Conservation (phyloP, 2,329 filamentous ascomycete genomes). For the Clarireedia hainanense region DNA sequence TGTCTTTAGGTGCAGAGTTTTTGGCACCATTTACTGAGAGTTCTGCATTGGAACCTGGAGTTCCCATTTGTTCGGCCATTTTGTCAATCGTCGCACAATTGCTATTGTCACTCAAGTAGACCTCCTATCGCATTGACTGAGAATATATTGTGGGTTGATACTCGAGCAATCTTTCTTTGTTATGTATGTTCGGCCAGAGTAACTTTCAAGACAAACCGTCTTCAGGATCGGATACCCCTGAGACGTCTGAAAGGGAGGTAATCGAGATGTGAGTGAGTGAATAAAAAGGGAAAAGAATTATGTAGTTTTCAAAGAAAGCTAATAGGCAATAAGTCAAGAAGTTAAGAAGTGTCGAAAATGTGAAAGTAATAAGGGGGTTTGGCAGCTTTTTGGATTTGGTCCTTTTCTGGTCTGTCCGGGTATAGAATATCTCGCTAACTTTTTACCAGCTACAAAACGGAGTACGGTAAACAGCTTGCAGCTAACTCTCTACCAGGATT, state of each 20-base stretch:
- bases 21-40: slow-evolving; percentile 26
- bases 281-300: too few relatives aligned
- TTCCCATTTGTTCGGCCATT: slow-evolving; percentile 30
- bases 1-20: slow-evolving; percentile 56
- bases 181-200: background rate
- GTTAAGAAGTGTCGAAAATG: background rate
- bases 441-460: too few relatives aligned
- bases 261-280: too few relatives aligned
- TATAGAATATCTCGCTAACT: slow-evolving; percentile 9
- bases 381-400: slow-evolving; percentile 6
- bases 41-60: slow-evolving; percentile 28
- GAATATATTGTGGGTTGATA: background rate
- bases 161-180: background rate
- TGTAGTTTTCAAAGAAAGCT: too few relatives aligned
- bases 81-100: background rate
- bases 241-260: background rate
- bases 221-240: slow-evolving; percentile 4
- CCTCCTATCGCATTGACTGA: slow-evolving; percentile 21
- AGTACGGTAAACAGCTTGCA: too few relatives aligned
- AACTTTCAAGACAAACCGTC: background rate
- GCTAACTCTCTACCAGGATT: too few relatives aligned
- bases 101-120: background rate
- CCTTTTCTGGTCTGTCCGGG: slow-evolving; percentile 3
- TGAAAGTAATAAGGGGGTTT: slow-evolving; percentile 8
- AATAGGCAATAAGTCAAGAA: too few relatives aligned